Evolutionary conservation across 345 rosid species (phyloP).

Genomic region (Sisymbrium irio): DNA sequence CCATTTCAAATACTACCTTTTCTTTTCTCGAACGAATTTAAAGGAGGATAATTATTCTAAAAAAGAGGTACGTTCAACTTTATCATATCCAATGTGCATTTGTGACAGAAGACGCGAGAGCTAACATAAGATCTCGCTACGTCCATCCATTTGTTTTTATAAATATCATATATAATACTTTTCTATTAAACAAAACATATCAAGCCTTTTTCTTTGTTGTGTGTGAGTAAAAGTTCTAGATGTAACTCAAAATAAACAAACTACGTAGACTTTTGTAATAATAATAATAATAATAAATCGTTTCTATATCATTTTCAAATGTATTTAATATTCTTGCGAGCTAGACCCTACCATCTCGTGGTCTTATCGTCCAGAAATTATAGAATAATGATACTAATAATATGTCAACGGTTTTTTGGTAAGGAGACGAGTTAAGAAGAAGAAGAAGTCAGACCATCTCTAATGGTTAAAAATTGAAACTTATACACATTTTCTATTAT

Average conservation of each 20-base stretch:
- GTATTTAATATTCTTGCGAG: slow-evolving; percentile 14
- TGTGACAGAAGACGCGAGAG: neutral
- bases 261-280: slow-evolving; percentile 20
- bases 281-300: neutral
- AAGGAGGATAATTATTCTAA: neutral
- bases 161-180: neutral
- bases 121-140: neutral
- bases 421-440: slow-evolving; percentile 14
- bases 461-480: too few species aligned
- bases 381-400: neutral
- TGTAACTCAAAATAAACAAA: slow-evolving; percentile 11
- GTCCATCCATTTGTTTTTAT: neutral
- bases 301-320: slow-evolving; percentile 14
- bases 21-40: neutral
- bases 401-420: slow-evolving; percentile 38
- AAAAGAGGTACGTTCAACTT: neutral
- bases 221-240: neutral
- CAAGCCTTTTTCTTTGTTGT: neutral
- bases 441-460: slow-evolving; percentile 4
- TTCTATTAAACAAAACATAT: neutral
- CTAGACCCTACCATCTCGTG: slow-evolving; percentile 34
- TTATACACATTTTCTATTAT: too few species aligned
- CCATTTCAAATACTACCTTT: neutral
- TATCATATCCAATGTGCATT: neutral
- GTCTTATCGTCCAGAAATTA: slow-evolving; percentile 16